Conservation (phyloP, 495 filamentous ascomycete genomes). For the Chaetomidium leptoderma region DNA sequence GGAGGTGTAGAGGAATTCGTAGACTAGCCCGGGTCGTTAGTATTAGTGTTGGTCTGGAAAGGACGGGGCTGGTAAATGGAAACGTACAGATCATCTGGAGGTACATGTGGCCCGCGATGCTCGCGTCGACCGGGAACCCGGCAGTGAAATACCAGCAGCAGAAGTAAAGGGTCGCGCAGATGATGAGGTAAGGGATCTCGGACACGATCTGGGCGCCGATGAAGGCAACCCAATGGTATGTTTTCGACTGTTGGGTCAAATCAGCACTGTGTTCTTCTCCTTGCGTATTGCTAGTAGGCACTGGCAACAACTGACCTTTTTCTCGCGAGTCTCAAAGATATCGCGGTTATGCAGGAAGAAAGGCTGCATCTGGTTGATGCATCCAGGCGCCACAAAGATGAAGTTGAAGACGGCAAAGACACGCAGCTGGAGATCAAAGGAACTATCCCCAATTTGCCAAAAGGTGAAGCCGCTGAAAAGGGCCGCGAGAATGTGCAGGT, state of each 20-base stretch:
- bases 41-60: conserved; percentile 40
- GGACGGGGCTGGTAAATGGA: conserved; percentile 3
- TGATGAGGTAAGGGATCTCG: conserved; percentile 55
- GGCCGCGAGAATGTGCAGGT: conserved; percentile 35
- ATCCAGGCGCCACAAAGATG: conserved; percentile 41
- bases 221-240: conserved; percentile 64
- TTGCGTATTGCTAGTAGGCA: too few relatives aligned
- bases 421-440: conserved; percentile 67
- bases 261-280: neutral
- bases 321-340: conserved; percentile 68
- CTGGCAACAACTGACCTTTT: conserved; percentile 34
- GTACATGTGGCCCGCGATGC: conserved; percentile 3
- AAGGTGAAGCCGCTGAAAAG: conserved; percentile 76
- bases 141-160: conserved; percentile 40
- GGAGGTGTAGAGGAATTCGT: conserved; percentile 43
- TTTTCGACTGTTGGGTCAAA: conserved; percentile 46
- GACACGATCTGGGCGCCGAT: conserved; percentile 49
- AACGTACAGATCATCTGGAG: conserved; percentile 4
- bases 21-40: conserved; percentile 41
- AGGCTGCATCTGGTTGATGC: conserved; percentile 58
- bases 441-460: conserved; percentile 56
- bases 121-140: conserved; percentile 43
- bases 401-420: conserved; percentile 72
- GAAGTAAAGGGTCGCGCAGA: conserved; percentile 55
- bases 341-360: conserved; percentile 62